Conservation (phyloP, 1,284 basidiomycete genomes). For the Kalmanozyma brasiliensis region DNA sequence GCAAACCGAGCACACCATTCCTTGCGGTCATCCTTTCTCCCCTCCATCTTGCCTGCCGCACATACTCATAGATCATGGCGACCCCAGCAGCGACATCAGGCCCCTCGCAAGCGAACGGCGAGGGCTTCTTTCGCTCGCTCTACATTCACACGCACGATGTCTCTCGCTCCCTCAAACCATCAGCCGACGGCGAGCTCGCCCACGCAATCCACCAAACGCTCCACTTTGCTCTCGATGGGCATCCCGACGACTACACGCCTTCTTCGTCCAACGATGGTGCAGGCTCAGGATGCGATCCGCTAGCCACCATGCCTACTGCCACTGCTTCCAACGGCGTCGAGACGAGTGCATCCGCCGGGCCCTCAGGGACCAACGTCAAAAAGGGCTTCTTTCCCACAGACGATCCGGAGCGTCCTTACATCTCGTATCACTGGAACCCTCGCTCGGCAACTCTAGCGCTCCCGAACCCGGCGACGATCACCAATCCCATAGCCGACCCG, state of each 20-base stretch:
- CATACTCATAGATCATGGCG: too few species aligned
- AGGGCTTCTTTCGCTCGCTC: slow-evolving; percentile 30
- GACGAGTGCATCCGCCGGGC: slow-evolving; percentile 5
- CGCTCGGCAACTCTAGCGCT: slow-evolving; percentile 33
- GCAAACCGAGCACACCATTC: too few species aligned
- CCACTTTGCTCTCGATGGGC: slow-evolving; percentile 60
- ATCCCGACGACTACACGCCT: slow-evolving; percentile 53
- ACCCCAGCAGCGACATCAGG: neutral
- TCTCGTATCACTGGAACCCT: slow-evolving; percentile 51
- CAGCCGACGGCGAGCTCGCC: slow-evolving; percentile 57
- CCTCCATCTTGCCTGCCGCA: too few species aligned
- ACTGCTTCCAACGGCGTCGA: slow-evolving; percentile 7
- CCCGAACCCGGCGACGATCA: slow-evolving; percentile 54
- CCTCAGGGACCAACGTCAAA: slow-evolving; percentile 10
- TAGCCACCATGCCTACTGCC: slow-evolving; percentile 36
- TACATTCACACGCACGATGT: slow-evolving; percentile 62
- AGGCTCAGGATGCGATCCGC: slow-evolving; percentile 28
- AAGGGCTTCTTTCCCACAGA: slow-evolving; percentile 51
- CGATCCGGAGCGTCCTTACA: slow-evolving; percentile 47
- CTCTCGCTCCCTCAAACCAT: slow-evolving; percentile 55
- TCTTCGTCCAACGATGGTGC: slow-evolving; percentile 20
- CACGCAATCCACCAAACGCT: slow-evolving; percentile 63
- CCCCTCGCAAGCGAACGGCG: neutral
- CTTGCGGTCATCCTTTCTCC: too few species aligned
- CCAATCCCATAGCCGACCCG: slow-evolving; percentile 54